These are phyloP conservation scores for Candida pini DNA, from an alignment of 805 yeast species.

Conservation along the genomic window DNA sequence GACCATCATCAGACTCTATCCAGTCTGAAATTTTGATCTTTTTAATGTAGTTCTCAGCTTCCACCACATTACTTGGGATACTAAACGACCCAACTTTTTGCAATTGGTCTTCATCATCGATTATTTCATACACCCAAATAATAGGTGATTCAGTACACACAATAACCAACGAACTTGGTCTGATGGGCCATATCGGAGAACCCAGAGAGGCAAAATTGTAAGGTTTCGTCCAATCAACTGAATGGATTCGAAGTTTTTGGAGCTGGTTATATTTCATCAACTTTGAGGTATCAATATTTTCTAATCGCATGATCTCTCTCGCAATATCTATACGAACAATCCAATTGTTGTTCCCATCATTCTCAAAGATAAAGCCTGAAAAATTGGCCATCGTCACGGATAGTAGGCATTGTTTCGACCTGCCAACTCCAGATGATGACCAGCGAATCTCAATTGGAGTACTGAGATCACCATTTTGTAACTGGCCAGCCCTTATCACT, in stretches of 20 bases:
- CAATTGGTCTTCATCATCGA: not conserved
- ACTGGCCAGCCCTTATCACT: constrained; percentile 14
- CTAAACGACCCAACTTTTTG: constrained; percentile 7
- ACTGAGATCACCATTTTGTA: constrained; percentile 7
- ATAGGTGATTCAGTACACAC: constrained; percentile 12
- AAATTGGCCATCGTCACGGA: constrained; percentile 16
- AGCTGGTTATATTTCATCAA: constrained; percentile 11
- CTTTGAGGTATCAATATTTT: constrained; percentile 10
- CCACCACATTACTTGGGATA: constrained; percentile 1
- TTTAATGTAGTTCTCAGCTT: constrained; percentile 5
- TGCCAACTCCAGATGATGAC: constrained; percentile 19
- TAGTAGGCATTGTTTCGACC: constrained; percentile 8
- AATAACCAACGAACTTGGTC: constrained; percentile 6
- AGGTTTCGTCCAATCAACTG: constrained; percentile 16
- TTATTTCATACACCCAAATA: constrained; percentile 12
- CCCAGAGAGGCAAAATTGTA: not conserved
- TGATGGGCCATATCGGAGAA: constrained; percentile 12
- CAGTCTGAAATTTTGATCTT: constrained; percentile 13
- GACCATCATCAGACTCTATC: not conserved
- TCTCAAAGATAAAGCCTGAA: constrained; percentile 13
- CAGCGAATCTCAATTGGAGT: constrained; percentile 14
- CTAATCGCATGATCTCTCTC: constrained; percentile 7
- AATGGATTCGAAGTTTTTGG: constrained; percentile 17
- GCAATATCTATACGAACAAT: constrained; percentile 9
- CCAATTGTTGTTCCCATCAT: constrained; percentile 15